Base-by-base conservation (phyloP, 768 basidiomycete species). In the Cystobasidium ongulense region DNA sequence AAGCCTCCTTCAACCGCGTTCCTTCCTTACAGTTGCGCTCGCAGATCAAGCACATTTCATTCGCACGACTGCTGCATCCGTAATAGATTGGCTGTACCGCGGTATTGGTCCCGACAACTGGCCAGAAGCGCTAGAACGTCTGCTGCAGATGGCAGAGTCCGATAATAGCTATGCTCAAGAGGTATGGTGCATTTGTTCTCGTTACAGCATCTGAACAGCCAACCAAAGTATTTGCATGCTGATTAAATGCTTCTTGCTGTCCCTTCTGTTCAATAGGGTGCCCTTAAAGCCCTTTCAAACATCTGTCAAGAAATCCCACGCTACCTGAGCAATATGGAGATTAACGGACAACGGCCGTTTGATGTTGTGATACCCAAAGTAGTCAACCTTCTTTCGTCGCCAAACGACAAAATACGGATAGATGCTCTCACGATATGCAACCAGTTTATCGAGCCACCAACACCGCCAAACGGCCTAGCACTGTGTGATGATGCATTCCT, bases 331-430 rank as follows among this genome's bases (percentile, higher is more conserved):
- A 59, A 96, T 81, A 86, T 97, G 76, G 90, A 94, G 75, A 90
- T 98, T 79, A 88, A 88, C 78, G 95, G 95, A 65, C 87, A 88
- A n/a, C 86, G 92, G 63, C 92, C 94, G 0, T 87, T 99, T 77
- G 92, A 98, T 82, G 92, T 87, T 81, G 92, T 99, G 88, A 89
- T 98, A 78, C 93, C 93, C 71, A 92, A 94, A 81, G 95, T 98
- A 83, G 86, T 99, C 77, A 80, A 86, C 76, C 87, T 93, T 79
- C 88, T 92, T 64, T 90, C 92, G 76, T 92, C 98, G 76, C 86
- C 87, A 0, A 87, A 86, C 43, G 82, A 90, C 43, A 93, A 92
- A 84, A 93, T 98, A 86, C 90, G 95, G 73, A 86, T 90, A 31
- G 90, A 93, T 81, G 91, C 93, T 17, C 87, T 98, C 72, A 89